Evolutionary conservation across 192 early-diverging fungal species (phyloP).

Genomic region (Tieghemiomyces parasiticus): DNA sequence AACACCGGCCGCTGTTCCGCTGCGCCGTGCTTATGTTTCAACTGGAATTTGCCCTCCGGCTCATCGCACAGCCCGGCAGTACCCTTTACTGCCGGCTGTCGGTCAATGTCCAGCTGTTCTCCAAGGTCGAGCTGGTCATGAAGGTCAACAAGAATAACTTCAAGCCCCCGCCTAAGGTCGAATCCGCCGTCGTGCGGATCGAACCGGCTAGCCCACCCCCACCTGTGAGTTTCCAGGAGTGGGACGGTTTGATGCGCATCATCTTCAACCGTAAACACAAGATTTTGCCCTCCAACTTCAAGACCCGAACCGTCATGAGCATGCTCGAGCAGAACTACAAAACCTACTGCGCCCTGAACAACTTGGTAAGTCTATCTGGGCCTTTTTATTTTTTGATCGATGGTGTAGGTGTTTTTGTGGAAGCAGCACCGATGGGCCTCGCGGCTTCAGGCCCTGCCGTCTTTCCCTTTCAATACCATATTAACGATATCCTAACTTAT

Average conservation of each 20-base stretch:
- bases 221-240: conserved; percentile 86
- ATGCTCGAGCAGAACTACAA: conserved; percentile 95
- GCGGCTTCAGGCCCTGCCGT: no score
- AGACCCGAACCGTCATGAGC: conserved; percentile 66
- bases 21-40: conserved; percentile 98
- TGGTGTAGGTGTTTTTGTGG: no score
- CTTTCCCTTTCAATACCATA: no score
- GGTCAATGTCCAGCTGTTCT: conserved; percentile 86
- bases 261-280: conserved; percentile 91
- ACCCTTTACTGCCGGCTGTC: conserved; percentile 79
- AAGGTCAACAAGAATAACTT: conserved; percentile 98
- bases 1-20: conserved; percentile 83
- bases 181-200: conserved; percentile 87
- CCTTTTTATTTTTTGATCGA: no score
- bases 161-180: conserved; percentile 92
- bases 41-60: conserved; percentile 90
- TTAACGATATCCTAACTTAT: no score
- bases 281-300: conserved; percentile 82
- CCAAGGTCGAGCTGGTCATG: conserved; percentile 93
- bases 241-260: conserved; percentile 92
- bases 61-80: conserved; percentile 91
- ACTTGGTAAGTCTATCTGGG: no score
- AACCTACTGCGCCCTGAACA: conserved; percentile 72
- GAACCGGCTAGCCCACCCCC: conserved; percentile 91
- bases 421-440: no score